Base-by-base conservation (phyloP, 306 rosid genomes). In the Vicia sativa region DNA sequence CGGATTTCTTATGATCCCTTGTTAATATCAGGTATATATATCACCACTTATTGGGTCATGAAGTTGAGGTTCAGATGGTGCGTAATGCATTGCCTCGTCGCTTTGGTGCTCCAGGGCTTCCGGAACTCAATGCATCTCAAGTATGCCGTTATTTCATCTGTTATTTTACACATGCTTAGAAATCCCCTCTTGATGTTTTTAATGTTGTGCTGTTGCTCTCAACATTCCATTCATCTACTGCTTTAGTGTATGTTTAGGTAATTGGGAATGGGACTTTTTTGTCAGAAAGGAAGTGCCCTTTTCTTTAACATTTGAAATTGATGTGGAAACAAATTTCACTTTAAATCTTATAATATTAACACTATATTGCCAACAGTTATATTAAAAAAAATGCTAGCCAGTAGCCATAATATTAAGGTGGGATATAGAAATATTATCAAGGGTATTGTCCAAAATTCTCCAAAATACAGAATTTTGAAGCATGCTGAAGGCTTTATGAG, bases 51-150 rank as follows among this genome's bases (percentile, higher is more conserved):
- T 72, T 95, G 82, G 99, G 99, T 67, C 99, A 95, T 71, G 97
- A 95, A 84, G 99, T 95, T 65, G 99, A 95, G 87, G 96, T 87
- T 73, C 99, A 95, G 79, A 87, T 91, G 99, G 96, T 95, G 72
- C 99, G 99, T 55, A 95, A 95, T 75, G 80, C 99, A 15, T 77
- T 95, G 62, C 99, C 99, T 70, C 96, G 97, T 37, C 97, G 99
- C 39, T 91, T 95, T 82, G 99, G 99, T 61, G 99, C 99, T 15
- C 99, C 97, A 0, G 99, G 99, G 67, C 96, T 95, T 75, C 99
- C 99, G 0, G 99, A 95, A 77, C 93, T 95, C 71, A 95, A 95
- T 85, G 99, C 99, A 53, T 95, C 99, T 70, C 99, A 95, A 70
- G 99, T 95, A 87, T 80, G 86, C 42, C 37, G 14, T 70, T 43